Base-by-base conservation (phyloP, 2,329 filamentous ascomycete species). In the Aspergillus amoenus region DNA sequence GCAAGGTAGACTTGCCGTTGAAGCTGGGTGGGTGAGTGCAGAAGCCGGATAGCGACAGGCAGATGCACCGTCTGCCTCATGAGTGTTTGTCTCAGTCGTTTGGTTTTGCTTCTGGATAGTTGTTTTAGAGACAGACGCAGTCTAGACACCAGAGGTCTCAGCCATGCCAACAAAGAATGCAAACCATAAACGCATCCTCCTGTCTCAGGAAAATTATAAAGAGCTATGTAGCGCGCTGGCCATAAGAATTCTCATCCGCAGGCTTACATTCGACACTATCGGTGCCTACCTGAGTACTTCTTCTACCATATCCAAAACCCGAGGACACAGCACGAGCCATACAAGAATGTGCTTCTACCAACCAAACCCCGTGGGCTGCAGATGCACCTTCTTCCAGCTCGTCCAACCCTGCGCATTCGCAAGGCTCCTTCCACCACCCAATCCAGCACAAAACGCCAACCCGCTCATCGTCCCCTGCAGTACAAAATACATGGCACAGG, bases 311-410 rank as follows among this genome's bases (percentile, higher is more conserved):
- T 21, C 27, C 40, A 42, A 42, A 42, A 11, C 40, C 40, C 7
- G 30, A 47, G 9, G 9, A 17, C 15, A n/a, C 37, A 40, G 13
- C 15, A 9, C n/a, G 9, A 42, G 18, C 40, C 40, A 17, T 18
- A 15, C 11, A 17, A 51, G 52, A 11, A 63, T 63, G 61, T 63
- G 57, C 49, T 61, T 48, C 52, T 60, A 63, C 55, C 41, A 61
- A 58, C 59, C 63, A 27, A 67, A 64, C 55, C 56, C 57, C 5
- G 58, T 56, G 3, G 40, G 24, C 45, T 64, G 62, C 59, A 62
- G 51, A 53, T 64, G 60, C 57, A 18, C 53, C 34, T 61, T 63
- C 61, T 51, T 57, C 45, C 60, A 62, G 46, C 63, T 66, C 15
- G 40, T 64, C 54, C 61, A 60, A 41, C 65, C 63, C 21, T 67